These are phyloP conservation scores for Cercospora beticola DNA, from an alignment of 2,329 filamentous ascomycete species.

Conservation along the genomic window DNA sequence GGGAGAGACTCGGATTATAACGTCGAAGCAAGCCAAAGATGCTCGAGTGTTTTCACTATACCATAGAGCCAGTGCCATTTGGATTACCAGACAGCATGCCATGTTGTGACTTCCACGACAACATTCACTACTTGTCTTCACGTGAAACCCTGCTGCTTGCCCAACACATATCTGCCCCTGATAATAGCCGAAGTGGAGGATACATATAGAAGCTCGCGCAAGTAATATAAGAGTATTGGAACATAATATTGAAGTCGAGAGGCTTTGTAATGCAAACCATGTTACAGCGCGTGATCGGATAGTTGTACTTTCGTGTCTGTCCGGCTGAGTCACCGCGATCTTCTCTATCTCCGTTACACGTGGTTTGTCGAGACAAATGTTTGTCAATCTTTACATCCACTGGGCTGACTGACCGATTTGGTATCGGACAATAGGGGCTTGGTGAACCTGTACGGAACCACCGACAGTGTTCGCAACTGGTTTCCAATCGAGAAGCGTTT, in stretches of 20 bases:
- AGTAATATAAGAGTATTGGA: neutral
- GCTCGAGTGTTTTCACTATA: neutral
- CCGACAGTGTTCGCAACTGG: neutral
- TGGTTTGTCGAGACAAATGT: neutral
- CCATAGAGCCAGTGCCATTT: neutral
- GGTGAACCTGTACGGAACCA: neutral
- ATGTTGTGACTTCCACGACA: neutral
- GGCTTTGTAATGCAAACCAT: neutral
- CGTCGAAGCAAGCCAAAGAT: neutral
- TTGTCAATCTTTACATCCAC: neutral
- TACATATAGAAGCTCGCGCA: neutral
- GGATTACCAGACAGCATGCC: neutral
- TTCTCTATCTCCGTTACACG: neutral
- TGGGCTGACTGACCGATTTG: neutral
- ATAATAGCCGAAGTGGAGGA: neutral
- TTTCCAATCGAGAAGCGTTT: neutral
- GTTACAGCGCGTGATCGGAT: neutral
- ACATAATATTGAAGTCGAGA: neutral
- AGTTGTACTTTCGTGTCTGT: neutral
- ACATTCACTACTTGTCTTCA: neutral
- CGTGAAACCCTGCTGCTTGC: neutral
- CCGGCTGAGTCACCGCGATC: neutral
- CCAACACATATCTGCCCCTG: neutral
- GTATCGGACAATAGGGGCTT: neutral
- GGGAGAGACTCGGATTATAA: neutral